Base-by-base conservation (phyloP, 257 asterid genomes). In the Solanum chiquidenum region DNA sequence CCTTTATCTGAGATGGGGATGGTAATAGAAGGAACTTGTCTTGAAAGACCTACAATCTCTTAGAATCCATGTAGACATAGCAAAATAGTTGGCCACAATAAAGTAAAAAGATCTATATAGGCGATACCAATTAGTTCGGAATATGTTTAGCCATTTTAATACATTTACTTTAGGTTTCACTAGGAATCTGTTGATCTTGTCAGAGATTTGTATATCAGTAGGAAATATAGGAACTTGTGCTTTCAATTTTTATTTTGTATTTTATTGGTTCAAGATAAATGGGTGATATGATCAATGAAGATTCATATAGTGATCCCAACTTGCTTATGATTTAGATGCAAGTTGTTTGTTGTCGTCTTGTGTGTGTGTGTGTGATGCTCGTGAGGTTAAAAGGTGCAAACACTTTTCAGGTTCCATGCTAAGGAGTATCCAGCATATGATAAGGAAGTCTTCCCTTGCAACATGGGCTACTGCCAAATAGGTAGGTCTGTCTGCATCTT, bases 391-490 rank as follows among this genome's bases (percentile, higher is more conserved):
- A 68, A 87, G 68, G 52, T 74, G 87, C 83, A 55, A 49, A 42
- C 79, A 64, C 71, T 83, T 89, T 91, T 91, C 94, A 96, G 99
- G 94, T 96, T 96, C 90, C 99, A 96, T 92, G 98, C 99, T 12
- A 96, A 92, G 92, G 99, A 96, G 90, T 96, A 96, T 90, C 98
- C 98, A 69, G 96, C 94, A 74, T 96, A 90, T 87, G 97, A 94
- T 89, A 91, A 94, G 90, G 88, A 93, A 88, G 91, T 87, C 25
- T 96, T 95, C 86, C 98, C 98, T 73, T 89, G 9, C 89, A 94
- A 94, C 90, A 91, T 95, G 98, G 99, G 99, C 42, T 96, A 93
- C 90, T 96, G 99, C 92, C 99, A 96, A 93, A 89, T 86, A 27
- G 98, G 99, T 96, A 82, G 83, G 95, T 88, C 40, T 21, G 93